Base-by-base conservation (phyloP, 495 filamentous ascomycete genomes). In the Aspergillus steynii region DNA sequence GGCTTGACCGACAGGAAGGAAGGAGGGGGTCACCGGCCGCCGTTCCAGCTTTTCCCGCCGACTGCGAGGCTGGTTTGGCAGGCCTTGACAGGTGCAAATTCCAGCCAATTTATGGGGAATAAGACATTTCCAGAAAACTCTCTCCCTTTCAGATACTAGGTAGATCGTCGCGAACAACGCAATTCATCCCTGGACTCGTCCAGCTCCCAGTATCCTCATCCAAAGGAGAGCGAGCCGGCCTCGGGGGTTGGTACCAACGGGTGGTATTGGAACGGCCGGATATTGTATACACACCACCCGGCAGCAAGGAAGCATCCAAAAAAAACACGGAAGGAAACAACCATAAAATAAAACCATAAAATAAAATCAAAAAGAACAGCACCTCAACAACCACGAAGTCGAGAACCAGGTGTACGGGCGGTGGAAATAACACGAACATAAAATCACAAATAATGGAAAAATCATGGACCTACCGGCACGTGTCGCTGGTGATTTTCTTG, bases 381-480 rank as follows among this genome's bases (percentile, higher is more conserved):
- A 42, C 1, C 12, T 42, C 37, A 10, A 42, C 1, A 3, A 42
- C 37, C 9, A 42, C 37, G 10, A 42, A 42, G 12, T 42, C 37
- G 37, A 53, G 34, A 61, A 64, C 2, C 25, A 27, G 50, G 27
- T 14, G 25, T 45, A 48, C 49, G 51, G 58, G 53, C 26, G 15
- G 60, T 45, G 29, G 59, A 55, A 34, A 55, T 48, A 56, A 58
- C 60, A 48, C 47, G 14, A 47, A 59, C 50, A 47, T 6, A 42
- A 42, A 14, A 42, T 1, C 7, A 51, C 53, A 45, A 56, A 47
- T 47, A 32, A 64, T 42, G 55, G 49, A 28, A 55, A 58, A 42
- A 61, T 50, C 60, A 57, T 45, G 27, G 57, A 67, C 65, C 26
- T 63, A 67, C 65, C 65, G 29, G 56, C 65, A 68, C 65, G 65